These are phyloP conservation scores for Rhizopus delemar DNA, from an alignment of 371 early-diverging fungal species.

Conservation along the genomic window DNA sequence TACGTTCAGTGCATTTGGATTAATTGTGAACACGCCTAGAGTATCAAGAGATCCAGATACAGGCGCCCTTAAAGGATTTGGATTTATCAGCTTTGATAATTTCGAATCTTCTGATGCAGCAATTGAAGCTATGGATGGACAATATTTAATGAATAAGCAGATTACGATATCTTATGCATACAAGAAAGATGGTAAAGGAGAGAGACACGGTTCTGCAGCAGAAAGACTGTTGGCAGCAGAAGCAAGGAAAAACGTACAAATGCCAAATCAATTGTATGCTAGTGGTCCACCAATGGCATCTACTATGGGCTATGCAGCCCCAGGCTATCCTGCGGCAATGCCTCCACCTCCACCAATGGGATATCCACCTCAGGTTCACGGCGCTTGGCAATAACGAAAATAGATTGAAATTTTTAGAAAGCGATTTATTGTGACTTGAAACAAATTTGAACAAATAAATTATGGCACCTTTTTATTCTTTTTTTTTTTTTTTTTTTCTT, in stretches of 20 bases:
- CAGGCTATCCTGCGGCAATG: background rate
- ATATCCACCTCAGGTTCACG: constrained; percentile 19
- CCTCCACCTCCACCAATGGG: constrained; percentile 13
- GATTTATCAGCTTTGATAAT: constrained; percentile 90
- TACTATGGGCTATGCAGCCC: constrained; percentile 8
- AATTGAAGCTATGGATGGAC: constrained; percentile 96
- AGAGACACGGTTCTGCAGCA: constrained; percentile 96
- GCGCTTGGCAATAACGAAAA: constrained; percentile 15
- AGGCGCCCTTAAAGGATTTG: constrained; percentile 90
- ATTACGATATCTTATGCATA: constrained; percentile 93
- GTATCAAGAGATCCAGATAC: constrained; percentile 90
- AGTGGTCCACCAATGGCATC: constrained; percentile 50
- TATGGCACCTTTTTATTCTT: background rate
- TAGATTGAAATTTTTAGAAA: background rate
- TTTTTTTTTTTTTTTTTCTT: background rate
- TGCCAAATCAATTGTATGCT: constrained; percentile 74
- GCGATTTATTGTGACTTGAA: background rate
- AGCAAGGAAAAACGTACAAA: constrained; percentile 73
- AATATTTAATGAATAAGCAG: constrained; percentile 91
- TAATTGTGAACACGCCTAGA: constrained; percentile 85
- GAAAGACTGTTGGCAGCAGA: constrained; percentile 94
- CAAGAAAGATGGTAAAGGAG: constrained; percentile 98
- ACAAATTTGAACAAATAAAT: background rate
- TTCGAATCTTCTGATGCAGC: constrained; percentile 97
- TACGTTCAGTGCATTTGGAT: constrained; percentile 94